These are phyloP conservation scores for Pseudohyphozyma bogoriensis DNA, from an alignment of 768 basidiomycete species.

Conservation along the genomic window DNA sequence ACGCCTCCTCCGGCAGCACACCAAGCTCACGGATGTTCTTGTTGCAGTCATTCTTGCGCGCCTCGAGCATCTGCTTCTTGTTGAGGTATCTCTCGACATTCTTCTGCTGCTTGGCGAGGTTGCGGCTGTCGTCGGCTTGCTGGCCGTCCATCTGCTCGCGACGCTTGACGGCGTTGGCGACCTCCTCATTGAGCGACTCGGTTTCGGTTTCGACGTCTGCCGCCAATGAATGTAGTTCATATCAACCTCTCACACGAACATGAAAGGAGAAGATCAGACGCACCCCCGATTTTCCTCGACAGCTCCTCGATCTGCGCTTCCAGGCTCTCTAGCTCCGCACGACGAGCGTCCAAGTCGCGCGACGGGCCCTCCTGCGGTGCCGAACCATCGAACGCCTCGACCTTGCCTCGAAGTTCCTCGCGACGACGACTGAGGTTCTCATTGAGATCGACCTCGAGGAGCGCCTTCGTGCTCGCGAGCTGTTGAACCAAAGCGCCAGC, in stretches of 20 bases:
- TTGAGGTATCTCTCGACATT: conserved; percentile 87
- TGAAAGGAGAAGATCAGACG: background rate
- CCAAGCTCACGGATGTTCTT: conserved; percentile 92
- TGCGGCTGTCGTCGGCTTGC: conserved; percentile 75
- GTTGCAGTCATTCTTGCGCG: conserved; percentile 86
- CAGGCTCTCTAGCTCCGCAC: conserved; percentile 59
- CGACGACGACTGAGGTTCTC: conserved; percentile 71
- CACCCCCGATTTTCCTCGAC: conserved; percentile 55
- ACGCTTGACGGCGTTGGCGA: conserved; percentile 33
- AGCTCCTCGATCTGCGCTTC: conserved; percentile 57
- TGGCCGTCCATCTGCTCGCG: conserved; percentile 69
- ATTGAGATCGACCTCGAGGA: conserved; percentile 83
- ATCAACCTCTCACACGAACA: background rate
- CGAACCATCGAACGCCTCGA: conserved; percentile 53
- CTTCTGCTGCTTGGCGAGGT: conserved; percentile 85
- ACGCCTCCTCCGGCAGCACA: conserved; percentile 92
- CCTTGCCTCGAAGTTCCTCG: conserved; percentile 63
- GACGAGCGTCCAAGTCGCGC: conserved; percentile 58
- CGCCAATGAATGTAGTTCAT: conserved; percentile 46
- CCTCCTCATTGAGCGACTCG: conserved; percentile 12
- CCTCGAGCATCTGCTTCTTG: conserved; percentile 73
- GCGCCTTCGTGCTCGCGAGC: conserved; percentile 65
- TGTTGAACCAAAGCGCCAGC: conserved; percentile 32
- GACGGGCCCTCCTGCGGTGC: conserved; percentile 37
- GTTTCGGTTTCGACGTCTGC: conserved; percentile 40